Conservation (phyloP, 2,329 filamentous ascomycete species). For the Leptoxyphium fumago region DNA sequence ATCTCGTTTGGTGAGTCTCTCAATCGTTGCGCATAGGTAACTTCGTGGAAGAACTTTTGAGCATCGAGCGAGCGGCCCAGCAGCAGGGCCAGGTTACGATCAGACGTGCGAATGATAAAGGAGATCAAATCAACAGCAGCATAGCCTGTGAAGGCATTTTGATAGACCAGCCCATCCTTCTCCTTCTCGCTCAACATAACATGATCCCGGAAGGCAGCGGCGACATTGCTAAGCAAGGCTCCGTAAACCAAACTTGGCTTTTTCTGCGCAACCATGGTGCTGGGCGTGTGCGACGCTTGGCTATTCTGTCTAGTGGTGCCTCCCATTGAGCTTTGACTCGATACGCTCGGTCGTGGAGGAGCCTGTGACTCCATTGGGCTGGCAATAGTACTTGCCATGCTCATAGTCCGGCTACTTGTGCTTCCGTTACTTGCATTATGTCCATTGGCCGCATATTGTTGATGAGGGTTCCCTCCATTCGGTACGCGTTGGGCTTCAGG, state of each 20-base stretch:
- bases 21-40: slow-evolving; percentile 90
- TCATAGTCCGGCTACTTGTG: slow-evolving; percentile 56
- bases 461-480: slow-evolving; percentile 7
- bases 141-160: slow-evolving; percentile 88
- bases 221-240: slow-evolving; percentile 81
- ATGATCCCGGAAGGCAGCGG: slow-evolving; percentile 79
- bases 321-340: not conserved
- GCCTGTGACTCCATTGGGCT: slow-evolving; percentile 25
- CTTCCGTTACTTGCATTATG: slow-evolving; percentile 20
- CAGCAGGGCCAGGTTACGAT: slow-evolving; percentile 82
- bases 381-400: slow-evolving; percentile 75
- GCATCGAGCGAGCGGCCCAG: slow-evolving; percentile 86
- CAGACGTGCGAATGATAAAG: slow-evolving; percentile 93
- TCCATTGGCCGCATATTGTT: slow-evolving; percentile 4
- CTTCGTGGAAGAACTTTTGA: slow-evolving; percentile 98
- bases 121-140: slow-evolving; percentile 92
- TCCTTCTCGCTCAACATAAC: slow-evolving; percentile 75
- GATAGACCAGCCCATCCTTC: slow-evolving; percentile 95
- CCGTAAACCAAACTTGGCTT: slow-evolving; percentile 82
- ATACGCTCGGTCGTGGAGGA: slow-evolving; percentile 11
- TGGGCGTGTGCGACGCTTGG: slow-evolving; percentile 13
- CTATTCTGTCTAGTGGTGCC: slow-evolving; percentile 24
- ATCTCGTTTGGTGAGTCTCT: slow-evolving; percentile 90
- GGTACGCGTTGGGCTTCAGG: slow-evolving; percentile 8
- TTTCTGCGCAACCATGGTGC: slow-evolving; percentile 43